Conservation (phyloP, 352 stramenopile species). For the Pythium chondricola region DNA sequence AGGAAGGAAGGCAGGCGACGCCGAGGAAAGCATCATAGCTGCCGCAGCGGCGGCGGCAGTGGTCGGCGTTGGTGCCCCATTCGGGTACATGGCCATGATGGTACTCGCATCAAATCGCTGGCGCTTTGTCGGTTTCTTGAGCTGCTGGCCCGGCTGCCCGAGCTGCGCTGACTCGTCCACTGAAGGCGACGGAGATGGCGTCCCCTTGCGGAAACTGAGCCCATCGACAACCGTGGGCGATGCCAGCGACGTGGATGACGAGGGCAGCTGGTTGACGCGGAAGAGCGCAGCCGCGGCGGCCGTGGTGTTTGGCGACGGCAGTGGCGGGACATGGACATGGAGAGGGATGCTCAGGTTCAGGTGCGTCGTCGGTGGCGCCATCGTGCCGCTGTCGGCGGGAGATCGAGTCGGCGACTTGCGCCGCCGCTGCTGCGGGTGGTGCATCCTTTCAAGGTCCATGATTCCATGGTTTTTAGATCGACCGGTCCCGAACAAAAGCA, state of each 20-base stretch:
- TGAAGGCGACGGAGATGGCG: no score
- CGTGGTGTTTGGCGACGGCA: constrained; percentile 11
- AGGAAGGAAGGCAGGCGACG: no score
- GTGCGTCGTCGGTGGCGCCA: not conserved
- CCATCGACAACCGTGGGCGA: constrained; percentile 1
- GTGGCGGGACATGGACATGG: constrained; percentile 4
- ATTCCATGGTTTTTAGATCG: constrained; percentile 4
- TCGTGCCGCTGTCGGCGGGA: not conserved
- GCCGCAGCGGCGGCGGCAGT: not conserved
- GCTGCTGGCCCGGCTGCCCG: no score
- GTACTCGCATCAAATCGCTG: not conserved
- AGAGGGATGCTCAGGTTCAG: constrained; percentile 6
- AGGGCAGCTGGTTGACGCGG: constrained; percentile 8
- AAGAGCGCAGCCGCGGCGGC: constrained; percentile 15
- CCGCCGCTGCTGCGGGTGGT: no score
- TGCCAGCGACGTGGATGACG: no score
- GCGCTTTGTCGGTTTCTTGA: not conserved
- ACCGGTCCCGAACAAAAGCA: not conserved
- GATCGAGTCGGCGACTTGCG: not conserved
- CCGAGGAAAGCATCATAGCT: not conserved
- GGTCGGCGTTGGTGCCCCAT: not conserved
- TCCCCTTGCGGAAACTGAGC: not conserved
- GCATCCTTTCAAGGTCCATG: constrained; percentile 14
- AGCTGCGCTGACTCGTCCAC: no score
- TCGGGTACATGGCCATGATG: not conserved